Base-by-base conservation (phyloP, 169 alveolate genomes). In the Plasmodium adleri region DNA sequence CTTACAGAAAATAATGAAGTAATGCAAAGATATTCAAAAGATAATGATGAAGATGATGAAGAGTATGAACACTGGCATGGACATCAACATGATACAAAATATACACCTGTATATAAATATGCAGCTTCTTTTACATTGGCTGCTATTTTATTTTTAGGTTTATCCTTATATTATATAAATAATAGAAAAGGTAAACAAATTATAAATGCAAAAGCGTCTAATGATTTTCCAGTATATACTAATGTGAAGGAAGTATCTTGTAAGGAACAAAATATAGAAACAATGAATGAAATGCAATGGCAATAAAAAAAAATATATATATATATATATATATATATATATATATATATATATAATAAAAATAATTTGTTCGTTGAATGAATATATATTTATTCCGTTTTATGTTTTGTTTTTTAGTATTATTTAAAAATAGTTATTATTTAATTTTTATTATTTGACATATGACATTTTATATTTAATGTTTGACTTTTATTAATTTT, bases 91-190 rank as follows among this genome's bases (percentile, higher is more conserved):
- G 67, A 39, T n/a, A 26, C 2, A 5, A 39, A 39, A 2, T 22
- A 12, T 15, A 6, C 70, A 0, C 26, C 20, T 10, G 66, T n/a
- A 28, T 78, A 78, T 52, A 63, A 78, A 15, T 78, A 63, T 10
- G 63, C 89, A 3, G 89, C 89, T 32, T 64, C 89, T 8, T 66
- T 45, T 39, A 45, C 70, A 9, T 5, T 78, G 49, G 54, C 58
- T 13, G 43, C 71, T 3, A 12, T 78, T 24, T 20, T 78, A 45
- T 24, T 66, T 13, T 10, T 66, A 66, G 78, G 71, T 1, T n/a
- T 15, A n/a, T 58, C 71, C 1, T 6, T 50, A 39, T 58, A 20
- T 24, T 78, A 66, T 45, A n/a, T 54, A 22, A 32, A 26, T 22
- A 10, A 58, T 28, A 72, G 54, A 72, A 50, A 78, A 58, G 50